Conservation (phyloP, 805 yeast species). For the Kuraishia hungarica region DNA sequence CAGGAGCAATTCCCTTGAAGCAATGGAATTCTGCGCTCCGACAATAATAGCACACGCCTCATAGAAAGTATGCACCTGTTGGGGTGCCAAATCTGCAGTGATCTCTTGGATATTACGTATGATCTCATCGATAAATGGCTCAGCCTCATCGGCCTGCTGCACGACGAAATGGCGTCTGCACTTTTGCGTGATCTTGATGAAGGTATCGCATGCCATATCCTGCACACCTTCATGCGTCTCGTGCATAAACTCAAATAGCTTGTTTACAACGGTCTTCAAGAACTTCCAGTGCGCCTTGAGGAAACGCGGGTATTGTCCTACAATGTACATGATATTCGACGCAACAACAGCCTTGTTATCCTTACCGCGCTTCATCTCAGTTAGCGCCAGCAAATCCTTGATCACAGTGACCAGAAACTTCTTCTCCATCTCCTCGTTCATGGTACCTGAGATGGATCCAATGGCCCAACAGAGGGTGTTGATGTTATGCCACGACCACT, state of each 20-base stretch:
- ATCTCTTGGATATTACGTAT: constrained; percentile 75
- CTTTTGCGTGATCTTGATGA: constrained; percentile 89
- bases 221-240: constrained; percentile 99
- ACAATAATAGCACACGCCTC: constrained; percentile 95
- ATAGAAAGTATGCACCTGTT: constrained; percentile 95
- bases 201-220: constrained; percentile 99
- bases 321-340: constrained; percentile 98
- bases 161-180: constrained; percentile 94
- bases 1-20: constrained; percentile 62
- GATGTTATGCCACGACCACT: constrained; percentile 99
- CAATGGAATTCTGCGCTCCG: constrained; percentile 71
- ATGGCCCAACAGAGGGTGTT: constrained; percentile 99
- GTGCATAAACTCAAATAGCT: constrained; percentile 97
- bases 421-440: constrained; percentile 97
- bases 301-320: constrained; percentile 97
- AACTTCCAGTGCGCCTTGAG: constrained; percentile 98
- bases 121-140: constrained; percentile 88
- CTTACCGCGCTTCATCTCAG: constrained; percentile 95
- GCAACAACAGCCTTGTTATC: constrained; percentile 99
- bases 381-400: constrained; percentile 81
- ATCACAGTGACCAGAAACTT: constrained; percentile 88
- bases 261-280: constrained; percentile 89
- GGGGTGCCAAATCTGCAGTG: constrained; percentile 91
- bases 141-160: constrained; percentile 75
- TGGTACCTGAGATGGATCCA: constrained; percentile 97